These are phyloP conservation scores for Fraxinus floribunda DNA, from an alignment of 305 asterid genomes.

Conservation along the genomic window DNA sequence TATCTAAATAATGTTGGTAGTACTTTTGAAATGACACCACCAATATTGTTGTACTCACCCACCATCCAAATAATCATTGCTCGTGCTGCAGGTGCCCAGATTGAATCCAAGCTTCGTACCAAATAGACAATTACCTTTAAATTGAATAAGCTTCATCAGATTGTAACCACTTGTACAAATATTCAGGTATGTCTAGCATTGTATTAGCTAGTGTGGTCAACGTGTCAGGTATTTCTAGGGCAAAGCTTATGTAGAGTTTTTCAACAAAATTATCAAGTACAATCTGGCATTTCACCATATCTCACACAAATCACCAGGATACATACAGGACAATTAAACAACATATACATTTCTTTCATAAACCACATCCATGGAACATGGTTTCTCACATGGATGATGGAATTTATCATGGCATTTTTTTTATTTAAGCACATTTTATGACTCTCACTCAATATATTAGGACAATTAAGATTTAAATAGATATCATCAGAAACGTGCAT, in stretches of 20 bases:
- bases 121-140: conserved; percentile 77
- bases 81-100: conserved; percentile 75
- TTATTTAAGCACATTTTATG: not conserved
- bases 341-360: not conserved
- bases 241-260: not conserved
- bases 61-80: conserved; percentile 93
- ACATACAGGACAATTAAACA: not conserved
- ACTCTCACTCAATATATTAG: not conserved
- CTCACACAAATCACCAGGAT: not conserved
- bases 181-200: not conserved
- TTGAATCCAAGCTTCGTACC: conserved; percentile 76
- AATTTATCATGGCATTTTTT: not conserved
- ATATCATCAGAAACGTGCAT: not conserved
- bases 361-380: not conserved
- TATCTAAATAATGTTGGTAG: conserved; percentile 46
- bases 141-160: conserved; percentile 10
- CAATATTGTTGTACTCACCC: conserved; percentile 76
- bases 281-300: not conserved
- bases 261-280: not conserved
- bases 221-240: not conserved
- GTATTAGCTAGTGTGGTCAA: not conserved
- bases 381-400: not conserved
- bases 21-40: conserved; percentile 60
- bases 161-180: not conserved
- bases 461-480: not conserved